A percentile compares a stretch with the other conserved stretches of the same genome.
phyloP scores from a whole-genome alignment of 2,329 filamentous ascomycete species.

The Hymenotorrendiella dingleyae region DNA sequence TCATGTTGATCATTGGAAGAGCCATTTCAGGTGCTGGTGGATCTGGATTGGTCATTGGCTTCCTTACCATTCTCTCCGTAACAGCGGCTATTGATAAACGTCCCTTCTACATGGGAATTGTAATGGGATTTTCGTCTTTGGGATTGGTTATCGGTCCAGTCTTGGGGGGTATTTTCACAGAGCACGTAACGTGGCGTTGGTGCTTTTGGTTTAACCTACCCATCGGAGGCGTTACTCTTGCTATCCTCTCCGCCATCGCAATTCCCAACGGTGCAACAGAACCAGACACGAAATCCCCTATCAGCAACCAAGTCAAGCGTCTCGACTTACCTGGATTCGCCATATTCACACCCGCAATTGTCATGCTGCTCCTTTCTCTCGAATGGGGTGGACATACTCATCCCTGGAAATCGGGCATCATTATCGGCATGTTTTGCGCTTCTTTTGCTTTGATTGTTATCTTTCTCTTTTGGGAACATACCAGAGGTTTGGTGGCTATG shows the following conservation, averaged over 20 bases:
- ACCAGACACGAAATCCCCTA: neutral
- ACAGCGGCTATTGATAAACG: conserved; percentile 14
- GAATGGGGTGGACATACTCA: conserved; percentile 38
- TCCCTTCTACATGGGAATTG: conserved; percentile 6
- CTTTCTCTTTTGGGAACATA: conserved; percentile 31
- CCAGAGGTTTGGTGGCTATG: conserved; percentile 37
- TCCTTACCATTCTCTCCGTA: conserved; percentile 21
- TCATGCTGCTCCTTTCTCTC: conserved; percentile 38
- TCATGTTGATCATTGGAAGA: conserved; percentile 22
- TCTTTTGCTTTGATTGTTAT: conserved; percentile 21
- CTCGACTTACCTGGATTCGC: conserved; percentile 31
- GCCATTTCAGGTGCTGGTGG: conserved; percentile 25
- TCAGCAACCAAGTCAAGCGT: conserved; percentile 13
- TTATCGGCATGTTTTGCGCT: conserved; percentile 31
- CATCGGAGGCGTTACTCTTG: conserved; percentile 30
- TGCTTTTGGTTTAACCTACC: conserved; percentile 34
- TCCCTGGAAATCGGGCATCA: conserved; percentile 20
- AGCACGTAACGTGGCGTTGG: conserved; percentile 9
- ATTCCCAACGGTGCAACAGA: conserved; percentile 17
- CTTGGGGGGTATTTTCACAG: conserved; percentile 9
- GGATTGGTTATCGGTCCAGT: conserved; percentile 7
- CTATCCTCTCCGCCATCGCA: conserved; percentile 33
- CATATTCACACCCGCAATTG: conserved; percentile 28
- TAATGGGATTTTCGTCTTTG: conserved; percentile 6
- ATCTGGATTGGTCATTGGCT: conserved; percentile 24